Base-by-base conservation (phyloP, 2,329 filamentous ascomycete genomes). In the Diplodia seriata region DNA sequence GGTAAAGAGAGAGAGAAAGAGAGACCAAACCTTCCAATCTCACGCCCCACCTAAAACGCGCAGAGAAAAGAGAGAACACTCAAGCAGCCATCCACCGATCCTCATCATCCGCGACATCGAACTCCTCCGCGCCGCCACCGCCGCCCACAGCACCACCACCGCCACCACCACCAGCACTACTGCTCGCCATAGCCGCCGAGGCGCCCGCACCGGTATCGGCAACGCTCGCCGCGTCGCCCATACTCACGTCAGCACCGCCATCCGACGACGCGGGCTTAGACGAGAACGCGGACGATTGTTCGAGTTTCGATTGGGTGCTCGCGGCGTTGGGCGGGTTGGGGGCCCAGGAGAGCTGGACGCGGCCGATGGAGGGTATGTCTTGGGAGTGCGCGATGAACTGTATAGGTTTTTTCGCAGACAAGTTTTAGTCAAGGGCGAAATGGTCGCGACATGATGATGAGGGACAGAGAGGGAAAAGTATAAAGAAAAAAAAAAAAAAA, bases 331-430 rank as follows among this genome's bases (percentile, higher is more conserved):
- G 66, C 12, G 67, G 40, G 40, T 78, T 78, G 9, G 75, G 71
- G n/a, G 85, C 83, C 91, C 91, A 94, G 0, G 85, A 77, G 49
- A 92, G 76, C 66, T 92, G 88, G 14, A 93, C 82, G 55, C 85
- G 85, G 51, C 86, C 88, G 12, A 92, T 79, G 7, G 87, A 86
- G 0, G 89, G 87, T 50, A 93, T 86, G 23, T 85, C 80, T 55
- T 83, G 83, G 56, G 85, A 76, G 31, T 66, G 59, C n/a, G 87
- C 79, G 33, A 85, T 82, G 72, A 87, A 86, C 76, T 79, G 47
- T 18, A 26, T 26, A 3, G 23, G 2, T 26, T 26, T 26, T 26
- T 26, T 26, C 23, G 3, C 23, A 3, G 23, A 26, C 23, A 26
- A 26, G 11, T 15, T 3, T 66, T 57, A 69, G 56, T 69, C 66